Percentiles rank a stretch among this genome's conserved stretches.
Evolutionary conservation across 768 basidiomycete species (phyloP).

Genomic region (Mycena rebaudengoi): DNA sequence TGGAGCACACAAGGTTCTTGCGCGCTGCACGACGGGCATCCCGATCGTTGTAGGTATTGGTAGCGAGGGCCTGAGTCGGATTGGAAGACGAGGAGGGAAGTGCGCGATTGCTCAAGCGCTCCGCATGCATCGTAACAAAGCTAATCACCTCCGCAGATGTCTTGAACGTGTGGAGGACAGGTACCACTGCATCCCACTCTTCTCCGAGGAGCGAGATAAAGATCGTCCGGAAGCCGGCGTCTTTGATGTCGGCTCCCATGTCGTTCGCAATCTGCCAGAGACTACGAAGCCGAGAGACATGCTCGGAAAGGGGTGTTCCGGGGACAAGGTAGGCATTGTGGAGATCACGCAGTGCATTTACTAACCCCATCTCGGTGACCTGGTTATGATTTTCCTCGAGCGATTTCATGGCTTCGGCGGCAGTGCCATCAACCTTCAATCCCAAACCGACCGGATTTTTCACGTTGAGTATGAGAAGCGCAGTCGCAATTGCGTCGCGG

Average conservation of each 20-base stretch:
- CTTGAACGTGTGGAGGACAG: slow-evolving; percentile 2
- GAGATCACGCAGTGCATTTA: slow-evolving; percentile 19
- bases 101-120: not conserved
- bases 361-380: slow-evolving; percentile 14
- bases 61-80: not conserved
- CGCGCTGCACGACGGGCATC: not conserved
- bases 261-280: slow-evolving; percentile 26
- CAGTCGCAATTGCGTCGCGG: slow-evolving; percentile 27
- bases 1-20: not conserved
- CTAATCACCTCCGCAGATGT: slow-evolving; percentile 16
- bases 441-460: slow-evolving; percentile 35
- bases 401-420: slow-evolving; percentile 30
- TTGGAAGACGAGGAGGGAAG: not conserved
- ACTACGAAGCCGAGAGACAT: slow-evolving; percentile 21
- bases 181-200: slow-evolving; percentile 21
- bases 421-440: slow-evolving; percentile 29
- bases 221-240: not conserved
- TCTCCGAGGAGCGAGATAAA: slow-evolving; percentile 6
- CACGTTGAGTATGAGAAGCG: slow-evolving; percentile 29
- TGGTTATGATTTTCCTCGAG: slow-evolving; percentile 24
- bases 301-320: slow-evolving; percentile 19
- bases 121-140: slow-evolving; percentile 11
- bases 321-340: slow-evolving; percentile 11
- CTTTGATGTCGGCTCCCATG: slow-evolving; percentile 25
- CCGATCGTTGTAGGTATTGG: not conserved